Evolutionary conservation across 495 filamentous ascomycete species (phyloP), one percentile per base, ranked within the genome.

Genomic region (Massariosphaeria phaeospora): DNA sequence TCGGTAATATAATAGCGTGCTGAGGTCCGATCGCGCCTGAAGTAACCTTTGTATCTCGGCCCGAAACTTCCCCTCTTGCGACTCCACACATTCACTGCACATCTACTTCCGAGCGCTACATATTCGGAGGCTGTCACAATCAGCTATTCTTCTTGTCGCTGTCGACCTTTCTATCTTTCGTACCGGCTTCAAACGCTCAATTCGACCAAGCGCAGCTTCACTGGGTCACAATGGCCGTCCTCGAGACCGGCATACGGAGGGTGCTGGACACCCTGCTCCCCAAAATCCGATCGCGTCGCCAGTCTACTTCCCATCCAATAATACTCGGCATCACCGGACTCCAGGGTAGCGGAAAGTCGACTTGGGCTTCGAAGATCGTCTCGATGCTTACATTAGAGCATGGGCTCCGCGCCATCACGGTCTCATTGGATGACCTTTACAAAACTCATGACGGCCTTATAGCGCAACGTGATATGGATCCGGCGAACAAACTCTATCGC

Each of bases 311-410:
- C 15, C 48, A 41, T 2, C 56, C 56, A 5, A 21, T 59, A 3
- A 34, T 59, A 0, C 41, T 59, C 7, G 56, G 48, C 24, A 52
- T 59, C 48, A 59, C 56, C 3, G 56, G 56, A 3, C 49, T 59
- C 23, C 56, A 59, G 48, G 56, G 56, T 3, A 23, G n/a, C 17
- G 56, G 56, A 10, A 59, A 59, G 42, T 59, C 56, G 2, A 59
- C 56, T n/a, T 52, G 48, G 48, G 56, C 56, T 1, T 30, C 56
- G 12, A 33, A 40, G 10, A 26, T 59, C 31, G 49, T 54, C 1
- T 15, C 24, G 2, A 6, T 35, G 2, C 56, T 59, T 1, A 7
- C 39, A 30, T 18, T 23, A 5, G 25, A 25, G 15, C 38, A 52
- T 18, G 26, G 29, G 17, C 15, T 55, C 9, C 23, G 23, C 12